A percentile compares a stretch with the other conserved stretches of the same genome.
Evolutionary conservation across 2,329 filamentous ascomycete genomes (phyloP).

Genomic region (Sphaceloma murrayae): DNA sequence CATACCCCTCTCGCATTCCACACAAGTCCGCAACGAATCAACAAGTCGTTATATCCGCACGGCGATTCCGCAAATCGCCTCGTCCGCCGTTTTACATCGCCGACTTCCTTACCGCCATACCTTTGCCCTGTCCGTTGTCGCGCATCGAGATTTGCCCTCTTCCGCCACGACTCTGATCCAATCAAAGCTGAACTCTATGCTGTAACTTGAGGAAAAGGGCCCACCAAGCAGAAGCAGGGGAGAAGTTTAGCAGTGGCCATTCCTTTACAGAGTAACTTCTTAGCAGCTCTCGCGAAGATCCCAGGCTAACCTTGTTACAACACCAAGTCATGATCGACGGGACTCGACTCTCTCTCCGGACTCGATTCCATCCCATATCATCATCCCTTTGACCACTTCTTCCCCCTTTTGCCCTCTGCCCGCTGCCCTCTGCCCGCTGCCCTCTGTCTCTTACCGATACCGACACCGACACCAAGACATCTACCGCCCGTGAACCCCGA

Average conservation of each 20-base stretch:
- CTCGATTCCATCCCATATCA: no score
- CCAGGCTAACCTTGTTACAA: no score
- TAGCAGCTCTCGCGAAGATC: background rate
- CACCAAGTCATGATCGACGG: no score
- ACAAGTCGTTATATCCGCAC: background rate
- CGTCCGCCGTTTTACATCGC: constrained; percentile 10
- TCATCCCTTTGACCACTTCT: background rate
- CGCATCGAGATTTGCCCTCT: constrained; percentile 1
- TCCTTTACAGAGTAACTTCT: no score
- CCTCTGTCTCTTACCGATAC: constrained; percentile 2
- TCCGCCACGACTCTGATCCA: constrained; percentile 5
- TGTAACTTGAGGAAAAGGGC: no score
- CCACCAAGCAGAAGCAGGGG: constrained; percentile 14
- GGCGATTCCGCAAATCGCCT: constrained; percentile 6
- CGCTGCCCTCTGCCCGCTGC: background rate
- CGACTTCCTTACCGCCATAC: constrained; percentile 6
- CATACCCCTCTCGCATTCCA: no score
- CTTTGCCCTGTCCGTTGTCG: constrained; percentile 1
- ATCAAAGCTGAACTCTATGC: background rate
- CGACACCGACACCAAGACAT: no score
- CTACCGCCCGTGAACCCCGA: no score
- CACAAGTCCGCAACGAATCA: no score
- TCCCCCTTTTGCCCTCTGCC: background rate
- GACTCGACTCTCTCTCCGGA: no score
- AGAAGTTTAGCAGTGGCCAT: constrained; percentile 12